These are phyloP conservation scores for Oxytropis ochrocephala DNA, from an alignment of 306 rosid species.

Conservation along the genomic window DNA sequence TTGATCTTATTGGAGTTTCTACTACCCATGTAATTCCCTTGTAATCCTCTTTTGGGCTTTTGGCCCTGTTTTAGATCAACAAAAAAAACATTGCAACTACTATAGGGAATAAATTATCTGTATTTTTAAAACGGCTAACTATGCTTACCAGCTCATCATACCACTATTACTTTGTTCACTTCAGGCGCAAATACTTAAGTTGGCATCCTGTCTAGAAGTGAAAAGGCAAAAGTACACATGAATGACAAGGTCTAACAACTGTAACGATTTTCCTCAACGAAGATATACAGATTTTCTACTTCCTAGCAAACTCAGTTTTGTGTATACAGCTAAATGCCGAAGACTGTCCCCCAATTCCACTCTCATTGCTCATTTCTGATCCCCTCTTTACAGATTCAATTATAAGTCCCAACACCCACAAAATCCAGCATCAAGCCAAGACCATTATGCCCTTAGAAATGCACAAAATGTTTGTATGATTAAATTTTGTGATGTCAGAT, in stretches of 20 bases:
- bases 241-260: background rate
- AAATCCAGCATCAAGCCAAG: slow-evolving; percentile 19
- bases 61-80: too few relatives aligned
- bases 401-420: slow-evolving; percentile 5
- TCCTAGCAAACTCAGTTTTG: slow-evolving; percentile 11
- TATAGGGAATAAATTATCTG: background rate
- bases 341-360: background rate
- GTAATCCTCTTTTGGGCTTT: too few relatives aligned
- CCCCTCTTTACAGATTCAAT: slow-evolving; percentile 4
- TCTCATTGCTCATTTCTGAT: slow-evolving; percentile 14
- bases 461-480: slow-evolving; percentile 9
- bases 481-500: background rate
- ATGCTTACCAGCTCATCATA: background rate
- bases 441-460: slow-evolving; percentile 6
- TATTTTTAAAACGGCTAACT: background rate
- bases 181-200: background rate
- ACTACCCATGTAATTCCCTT: too few relatives aligned
- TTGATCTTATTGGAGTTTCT: too few relatives aligned
- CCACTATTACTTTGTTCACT: background rate
- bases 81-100: background rate
- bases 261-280: background rate
- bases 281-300: slow-evolving; percentile 23
- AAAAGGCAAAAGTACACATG: background rate
- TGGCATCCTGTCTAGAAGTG: background rate
- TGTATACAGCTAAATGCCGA: background rate